Percentiles rank a stretch among this genome's conserved stretches.
Evolutionary conservation across 805 yeast species (phyloP).

Genomic region (Maudiozyma pseudohumilis): DNA sequence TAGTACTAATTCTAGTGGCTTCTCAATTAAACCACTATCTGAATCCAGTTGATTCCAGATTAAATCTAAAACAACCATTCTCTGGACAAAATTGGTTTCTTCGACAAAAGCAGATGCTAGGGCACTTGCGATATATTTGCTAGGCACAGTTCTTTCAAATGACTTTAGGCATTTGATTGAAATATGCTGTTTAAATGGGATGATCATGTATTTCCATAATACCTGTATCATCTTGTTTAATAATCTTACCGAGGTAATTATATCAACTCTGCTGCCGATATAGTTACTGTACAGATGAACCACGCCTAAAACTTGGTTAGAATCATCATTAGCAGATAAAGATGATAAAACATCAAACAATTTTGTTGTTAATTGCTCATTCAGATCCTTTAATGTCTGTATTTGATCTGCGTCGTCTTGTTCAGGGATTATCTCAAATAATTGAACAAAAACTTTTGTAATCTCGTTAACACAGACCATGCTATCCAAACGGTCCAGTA

Average conservation of each 20-base stretch:
- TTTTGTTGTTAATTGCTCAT: conserved; percentile 25
- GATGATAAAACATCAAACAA: not conserved
- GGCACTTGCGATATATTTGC: conserved; percentile 62
- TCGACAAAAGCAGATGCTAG: conserved; percentile 45
- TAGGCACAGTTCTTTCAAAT: conserved; percentile 44
- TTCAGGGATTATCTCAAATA: conserved; percentile 41
- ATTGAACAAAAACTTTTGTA: conserved; percentile 28
- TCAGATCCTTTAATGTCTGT: conserved; percentile 2
- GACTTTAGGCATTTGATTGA: conserved; percentile 55
- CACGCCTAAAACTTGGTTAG: conserved; percentile 15
- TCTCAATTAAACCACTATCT: conserved; percentile 30
- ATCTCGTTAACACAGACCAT: conserved; percentile 23
- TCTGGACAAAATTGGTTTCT: conserved; percentile 29
- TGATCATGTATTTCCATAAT: conserved; percentile 47
- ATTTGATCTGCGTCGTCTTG: not conserved
- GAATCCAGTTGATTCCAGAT: conserved; percentile 66
- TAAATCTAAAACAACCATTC: conserved; percentile 47
- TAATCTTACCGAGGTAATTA: conserved; percentile 16
- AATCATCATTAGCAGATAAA: conserved; percentile 1
- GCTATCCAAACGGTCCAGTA: conserved; percentile 15
- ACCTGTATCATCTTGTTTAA: conserved; percentile 28
- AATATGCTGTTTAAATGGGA: conserved; percentile 54
- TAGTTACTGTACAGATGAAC: conserved; percentile 25
- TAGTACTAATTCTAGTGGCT: conserved; percentile 58
- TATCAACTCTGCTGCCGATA: conserved; percentile 20